Base-by-base conservation (phyloP, 2,329 filamentous ascomycete genomes). In the Pestalotiopsis sp. region DNA sequence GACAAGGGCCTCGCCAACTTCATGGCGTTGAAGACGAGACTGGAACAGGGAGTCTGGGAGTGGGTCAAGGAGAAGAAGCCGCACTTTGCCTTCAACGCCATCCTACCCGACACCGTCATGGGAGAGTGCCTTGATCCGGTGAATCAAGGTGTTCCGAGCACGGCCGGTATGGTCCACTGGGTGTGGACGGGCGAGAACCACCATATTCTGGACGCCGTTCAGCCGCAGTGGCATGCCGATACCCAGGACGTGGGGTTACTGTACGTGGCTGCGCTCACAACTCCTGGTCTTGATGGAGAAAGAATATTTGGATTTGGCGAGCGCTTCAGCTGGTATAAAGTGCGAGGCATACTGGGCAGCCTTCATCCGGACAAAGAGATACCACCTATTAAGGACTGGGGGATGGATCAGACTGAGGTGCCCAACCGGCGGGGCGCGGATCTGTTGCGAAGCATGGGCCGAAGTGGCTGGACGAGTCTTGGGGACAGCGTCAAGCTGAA, bases 21-120 rank as follows among this genome's bases (percentile, higher is more conserved):
- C 61, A 80, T 79, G 78, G 79, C 78, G 6, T 70, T 76, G 41
- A 80, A 78, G 68, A 72, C 75, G 9, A 65, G 77, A 1, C 71
- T 78, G 3, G 79, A 81, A 70, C 71, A 76, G 65, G 69, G 68
- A 0, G 67, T 77, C 41, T 80, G 79, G 79, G 74, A 77, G 3
- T 80, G 78, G 77, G 71, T 80, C 2, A 69, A 69, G 27, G 49
- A 39, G 2, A 74, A 76, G 64, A 75, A 75, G 65, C 78, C 77
- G 0, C 23, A 55, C 1, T 80, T 75, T 66, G 65, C 70, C 25
- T 79, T 80, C 68, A 79, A 80, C 60, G 70, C 76, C 6, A 65
- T 74, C 77, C 27, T 67, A 58, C 57, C 69, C 20, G 66, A 73
- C 68, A 25, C 71, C 52, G 65, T 58, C 25, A 69, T 73, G 38